Evolutionary conservation across 1,284 basidiomycete species (phyloP).

Genomic region (Tausonia pullulans): DNA sequence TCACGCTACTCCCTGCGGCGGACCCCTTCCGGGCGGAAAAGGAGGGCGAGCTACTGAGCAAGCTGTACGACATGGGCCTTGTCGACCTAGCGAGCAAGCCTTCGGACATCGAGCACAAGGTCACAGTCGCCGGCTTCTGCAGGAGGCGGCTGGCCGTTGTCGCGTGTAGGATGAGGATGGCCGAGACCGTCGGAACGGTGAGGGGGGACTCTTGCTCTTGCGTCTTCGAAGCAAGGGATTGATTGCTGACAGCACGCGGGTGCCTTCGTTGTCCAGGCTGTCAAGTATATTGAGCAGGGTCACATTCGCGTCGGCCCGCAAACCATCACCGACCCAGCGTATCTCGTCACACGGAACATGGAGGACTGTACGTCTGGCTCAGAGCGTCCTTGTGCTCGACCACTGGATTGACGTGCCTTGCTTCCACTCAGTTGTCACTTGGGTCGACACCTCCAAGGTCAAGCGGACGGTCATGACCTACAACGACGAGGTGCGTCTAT

Average conservation of each 20-base stretch:
- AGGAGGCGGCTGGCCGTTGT: slow-evolving; percentile 83
- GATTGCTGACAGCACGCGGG: not conserved
- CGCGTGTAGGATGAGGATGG: slow-evolving; percentile 88
- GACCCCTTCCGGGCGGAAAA: slow-evolving; percentile 80
- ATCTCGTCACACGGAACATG: slow-evolving; percentile 92
- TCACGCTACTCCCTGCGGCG: slow-evolving; percentile 76
- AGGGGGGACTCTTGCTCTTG: slow-evolving; percentile 29
- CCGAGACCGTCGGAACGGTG: slow-evolving; percentile 87
- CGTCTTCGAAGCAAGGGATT: no score
- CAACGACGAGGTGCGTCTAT: slow-evolving; percentile 74
- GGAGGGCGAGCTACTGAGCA: slow-evolving; percentile 78
- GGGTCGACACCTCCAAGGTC: slow-evolving; percentile 96
- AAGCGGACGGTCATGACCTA: slow-evolving; percentile 93
- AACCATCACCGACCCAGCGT: slow-evolving; percentile 92
- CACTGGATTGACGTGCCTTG: no score
- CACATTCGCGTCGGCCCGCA: slow-evolving; percentile 95
- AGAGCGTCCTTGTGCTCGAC: no score
- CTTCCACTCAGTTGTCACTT: slow-evolving; percentile 64
- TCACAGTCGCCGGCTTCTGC: slow-evolving; percentile 91
- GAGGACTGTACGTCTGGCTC: slow-evolving; percentile 49
- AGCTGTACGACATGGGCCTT: slow-evolving; percentile 95
- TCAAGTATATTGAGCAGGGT: slow-evolving; percentile 95
- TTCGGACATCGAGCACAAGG: slow-evolving; percentile 84
- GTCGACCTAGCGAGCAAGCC: slow-evolving; percentile 71
- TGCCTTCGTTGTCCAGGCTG: slow-evolving; percentile 48